A percentile compares a stretch with the other conserved stretches of the same genome.
phyloP scores from a whole-genome alignment of 805 yeast species.

The Ogataea angusta region DNA sequence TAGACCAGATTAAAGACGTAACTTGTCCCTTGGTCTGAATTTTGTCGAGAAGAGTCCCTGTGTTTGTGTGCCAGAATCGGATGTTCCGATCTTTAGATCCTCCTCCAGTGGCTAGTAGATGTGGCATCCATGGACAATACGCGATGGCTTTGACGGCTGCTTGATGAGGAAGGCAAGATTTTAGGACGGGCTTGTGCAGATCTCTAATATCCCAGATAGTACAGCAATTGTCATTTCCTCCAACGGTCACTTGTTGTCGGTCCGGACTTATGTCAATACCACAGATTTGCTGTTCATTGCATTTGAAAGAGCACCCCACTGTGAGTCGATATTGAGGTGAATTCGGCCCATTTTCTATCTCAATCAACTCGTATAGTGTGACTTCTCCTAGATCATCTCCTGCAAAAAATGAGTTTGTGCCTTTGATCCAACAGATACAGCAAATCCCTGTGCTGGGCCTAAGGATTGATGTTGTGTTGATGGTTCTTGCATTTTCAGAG shows the following conservation, averaged over 20 bases:
- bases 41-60: constrained; percentile 68
- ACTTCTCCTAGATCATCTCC: constrained; percentile 71
- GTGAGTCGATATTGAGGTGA: constrained; percentile 10
- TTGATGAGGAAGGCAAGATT: constrained; percentile 55
- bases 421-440: constrained; percentile 59
- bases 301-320: constrained; percentile 34
- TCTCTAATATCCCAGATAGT: constrained; percentile 67
- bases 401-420: constrained; percentile 42
- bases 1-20: constrained; percentile 78
- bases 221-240: constrained; percentile 81
- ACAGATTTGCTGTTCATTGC: constrained; percentile 59
- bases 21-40: constrained; percentile 66
- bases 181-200: constrained; percentile 39
- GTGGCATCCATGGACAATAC: constrained; percentile 86
- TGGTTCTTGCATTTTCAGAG: constrained; percentile 27
- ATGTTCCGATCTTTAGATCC: constrained; percentile 80
- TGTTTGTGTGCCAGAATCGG: constrained; percentile 79
- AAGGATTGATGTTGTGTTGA: constrained; percentile 21
- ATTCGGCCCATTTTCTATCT: constrained; percentile 3
- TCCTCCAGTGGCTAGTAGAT: constrained; percentile 85
- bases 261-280: constrained; percentile 61
- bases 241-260: constrained; percentile 62
- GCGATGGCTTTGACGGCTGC: constrained; percentile 92
- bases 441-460: constrained; percentile 44
- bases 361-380: constrained; percentile 35